Conservation (phyloP, 352 stramenopile species). For the Globisporangium camurandrum region DNA sequence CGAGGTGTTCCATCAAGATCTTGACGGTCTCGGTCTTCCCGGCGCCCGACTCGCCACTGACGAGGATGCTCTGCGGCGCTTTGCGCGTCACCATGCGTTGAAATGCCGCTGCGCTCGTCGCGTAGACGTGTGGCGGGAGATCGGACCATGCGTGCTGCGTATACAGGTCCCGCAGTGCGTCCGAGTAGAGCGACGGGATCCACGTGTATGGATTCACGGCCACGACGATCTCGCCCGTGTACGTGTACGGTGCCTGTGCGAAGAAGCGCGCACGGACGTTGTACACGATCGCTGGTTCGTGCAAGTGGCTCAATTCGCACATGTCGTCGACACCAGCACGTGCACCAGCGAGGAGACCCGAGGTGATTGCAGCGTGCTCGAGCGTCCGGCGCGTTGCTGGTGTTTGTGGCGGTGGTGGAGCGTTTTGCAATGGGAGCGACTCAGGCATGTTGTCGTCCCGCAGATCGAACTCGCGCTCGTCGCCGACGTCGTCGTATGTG, state of each 20-base stretch:
- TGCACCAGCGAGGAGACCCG: conserved; percentile 21
- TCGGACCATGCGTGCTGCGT: conserved; percentile 47
- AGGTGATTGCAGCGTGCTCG: conserved; percentile 16
- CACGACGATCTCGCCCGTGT: conserved; percentile 96
- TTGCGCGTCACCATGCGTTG: conserved; percentile 70
- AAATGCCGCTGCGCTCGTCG: conserved; percentile 80
- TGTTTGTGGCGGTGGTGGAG: background rate
- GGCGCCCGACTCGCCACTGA: conserved; percentile 83
- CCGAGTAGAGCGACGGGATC: conserved; percentile 81
- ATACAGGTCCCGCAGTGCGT: conserved; percentile 70
- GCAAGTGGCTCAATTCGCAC: conserved; percentile 79
- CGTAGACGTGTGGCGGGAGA: conserved; percentile 87
- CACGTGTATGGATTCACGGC: conserved; percentile 95
- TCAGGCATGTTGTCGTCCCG: conserved; percentile 68
- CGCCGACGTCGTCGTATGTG: conserved; percentile 18
- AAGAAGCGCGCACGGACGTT: conserved; percentile 86
- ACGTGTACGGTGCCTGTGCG: conserved; percentile 91
- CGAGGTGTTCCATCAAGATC: conserved; percentile 95
- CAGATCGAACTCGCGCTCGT: conserved; percentile 62
- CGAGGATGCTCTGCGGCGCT: conserved; percentile 76
- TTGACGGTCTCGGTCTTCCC: conserved; percentile 96
- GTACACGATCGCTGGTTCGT: conserved; percentile 90
- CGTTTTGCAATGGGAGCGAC: conserved; percentile 72
- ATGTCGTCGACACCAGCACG: conserved; percentile 66
- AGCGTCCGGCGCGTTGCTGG: conserved; percentile 5